Conservation (phyloP, 148 eudicot species). For the Arctostaphylos glauca region DNA sequence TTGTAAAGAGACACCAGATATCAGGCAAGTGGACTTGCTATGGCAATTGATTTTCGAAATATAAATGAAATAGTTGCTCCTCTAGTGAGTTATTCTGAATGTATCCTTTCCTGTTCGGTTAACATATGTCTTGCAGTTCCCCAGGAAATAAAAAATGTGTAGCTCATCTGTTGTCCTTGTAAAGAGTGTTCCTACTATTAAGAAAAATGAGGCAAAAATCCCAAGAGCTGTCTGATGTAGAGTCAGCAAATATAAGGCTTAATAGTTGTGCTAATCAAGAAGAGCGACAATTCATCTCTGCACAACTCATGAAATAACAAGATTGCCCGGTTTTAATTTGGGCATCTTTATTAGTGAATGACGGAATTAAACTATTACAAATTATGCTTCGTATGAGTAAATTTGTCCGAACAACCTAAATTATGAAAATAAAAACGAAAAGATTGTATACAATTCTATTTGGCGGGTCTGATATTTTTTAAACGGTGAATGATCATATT, state of each 20-base stretch:
- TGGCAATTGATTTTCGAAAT: neutral
- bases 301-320: too few species aligned
- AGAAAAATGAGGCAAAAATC: constrained; percentile 22
- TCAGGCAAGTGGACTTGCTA: constrained; percentile 30
- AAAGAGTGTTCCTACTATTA: constrained; percentile 35
- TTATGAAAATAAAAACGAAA: too few species aligned
- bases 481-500: too few species aligned
- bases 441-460: too few species aligned
- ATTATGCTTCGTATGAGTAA: too few species aligned
- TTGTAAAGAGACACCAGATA: constrained; percentile 19
- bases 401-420: too few species aligned
- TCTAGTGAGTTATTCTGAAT: neutral
- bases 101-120: neutral
- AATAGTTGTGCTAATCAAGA: neutral
- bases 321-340: too few species aligned
- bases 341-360: too few species aligned
- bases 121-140: constrained; percentile 27
- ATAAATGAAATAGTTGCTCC: neutral
- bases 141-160: constrained; percentile 32
- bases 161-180: constrained; percentile 46
- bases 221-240: constrained; percentile 19
- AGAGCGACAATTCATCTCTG: neutral
- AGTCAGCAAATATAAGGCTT: constrained; percentile 5
- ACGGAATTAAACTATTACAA: too few species aligned
- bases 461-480: too few species aligned